Evolutionary conservation across 164 flowering plant genomes (phyloP).

Genomic region (Protea cynaroides): DNA sequence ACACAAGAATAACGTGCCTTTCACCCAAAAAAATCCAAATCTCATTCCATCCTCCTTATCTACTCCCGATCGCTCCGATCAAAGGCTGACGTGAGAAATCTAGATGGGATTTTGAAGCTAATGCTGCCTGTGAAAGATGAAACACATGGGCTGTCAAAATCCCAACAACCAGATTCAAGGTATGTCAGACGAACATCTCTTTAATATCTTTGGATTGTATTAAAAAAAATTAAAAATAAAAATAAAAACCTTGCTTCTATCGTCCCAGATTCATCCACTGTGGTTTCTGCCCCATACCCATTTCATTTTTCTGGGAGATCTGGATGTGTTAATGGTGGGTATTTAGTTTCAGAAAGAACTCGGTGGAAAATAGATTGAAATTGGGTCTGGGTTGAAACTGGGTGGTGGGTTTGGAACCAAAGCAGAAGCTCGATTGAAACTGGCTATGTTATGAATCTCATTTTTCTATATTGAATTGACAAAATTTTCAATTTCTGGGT

Average conservation of each 20-base stretch:
- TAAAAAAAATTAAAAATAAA: no score
- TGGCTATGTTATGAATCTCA: conserved; percentile 14
- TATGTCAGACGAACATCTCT: conserved; percentile 25
- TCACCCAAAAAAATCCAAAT: conserved; percentile 2
- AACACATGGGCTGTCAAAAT: conserved; percentile 31
- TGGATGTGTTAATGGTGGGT: conserved; percentile 11
- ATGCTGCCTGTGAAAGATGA: conserved; percentile 1
- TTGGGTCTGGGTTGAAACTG: conserved; percentile 23
- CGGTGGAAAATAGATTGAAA: conserved; percentile 35
- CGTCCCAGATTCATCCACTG: conserved; percentile 11
- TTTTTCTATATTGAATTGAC: conserved; percentile 17
- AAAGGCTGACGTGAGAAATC: background rate
- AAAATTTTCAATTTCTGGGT: conserved; percentile 23
- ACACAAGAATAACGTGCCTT: conserved; percentile 4
- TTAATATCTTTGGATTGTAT: conserved; percentile 16
- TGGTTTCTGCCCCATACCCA: conserved; percentile 16
- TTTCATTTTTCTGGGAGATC: conserved; percentile 15
- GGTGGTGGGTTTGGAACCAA: conserved; percentile 14
- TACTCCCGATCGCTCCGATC: conserved; percentile 7
- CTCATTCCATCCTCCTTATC: conserved; percentile 8
- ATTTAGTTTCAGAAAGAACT: conserved; percentile 27
- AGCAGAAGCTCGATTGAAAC: conserved; percentile 8
- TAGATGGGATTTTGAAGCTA: background rate
- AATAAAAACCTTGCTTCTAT: conserved; percentile 14
- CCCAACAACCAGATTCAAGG: conserved; percentile 53